These are phyloP conservation scores for Sutorius eximius DNA, from an alignment of 1,284 basidiomycete species.

Conservation along the genomic window DNA sequence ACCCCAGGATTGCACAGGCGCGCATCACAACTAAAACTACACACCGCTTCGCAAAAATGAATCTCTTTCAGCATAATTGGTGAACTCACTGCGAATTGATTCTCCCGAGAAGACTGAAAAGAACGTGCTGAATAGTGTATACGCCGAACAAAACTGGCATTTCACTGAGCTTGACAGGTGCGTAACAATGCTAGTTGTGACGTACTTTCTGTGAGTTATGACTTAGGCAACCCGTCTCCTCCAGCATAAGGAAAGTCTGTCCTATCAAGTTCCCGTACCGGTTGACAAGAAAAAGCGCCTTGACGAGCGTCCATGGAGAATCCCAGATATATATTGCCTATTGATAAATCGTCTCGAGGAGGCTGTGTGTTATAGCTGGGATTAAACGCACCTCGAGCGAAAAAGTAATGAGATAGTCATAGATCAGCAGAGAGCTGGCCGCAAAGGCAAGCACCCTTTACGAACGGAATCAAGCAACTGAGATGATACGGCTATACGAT, in stretches of 20 bases:
- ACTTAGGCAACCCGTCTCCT: slow-evolving; percentile 22
- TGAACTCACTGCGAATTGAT: slow-evolving; percentile 25
- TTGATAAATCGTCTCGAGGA: background rate
- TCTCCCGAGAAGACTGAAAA: slow-evolving; percentile 21
- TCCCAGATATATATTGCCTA: slow-evolving; percentile 23
- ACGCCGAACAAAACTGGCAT: slow-evolving; percentile 22
- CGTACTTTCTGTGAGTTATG: slow-evolving; percentile 17
- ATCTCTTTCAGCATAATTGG: background rate
- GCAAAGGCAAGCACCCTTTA: slow-evolving; percentile 11
- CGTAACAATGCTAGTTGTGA: background rate
- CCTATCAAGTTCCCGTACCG: slow-evolving; percentile 29
- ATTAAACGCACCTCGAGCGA: slow-evolving; percentile 16
- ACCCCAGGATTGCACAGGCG: slow-evolving; percentile 21
- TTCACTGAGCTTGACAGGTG: background rate
- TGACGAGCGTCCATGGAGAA: slow-evolving; percentile 17
- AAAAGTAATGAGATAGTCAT: slow-evolving; percentile 22
- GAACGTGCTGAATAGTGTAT: slow-evolving; percentile 2
- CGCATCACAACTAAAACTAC: slow-evolving; percentile 29
- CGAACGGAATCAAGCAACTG: background rate
- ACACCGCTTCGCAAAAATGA: background rate
- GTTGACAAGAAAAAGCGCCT: slow-evolving; percentile 23
- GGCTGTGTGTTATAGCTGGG: background rate
- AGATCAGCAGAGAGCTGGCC: slow-evolving; percentile 14
- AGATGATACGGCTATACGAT: background rate
- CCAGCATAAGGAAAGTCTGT: slow-evolving; percentile 22